Base-by-base conservation (phyloP, 2,329 filamentous ascomycete species). In the Monosporascus sp. region DNA sequence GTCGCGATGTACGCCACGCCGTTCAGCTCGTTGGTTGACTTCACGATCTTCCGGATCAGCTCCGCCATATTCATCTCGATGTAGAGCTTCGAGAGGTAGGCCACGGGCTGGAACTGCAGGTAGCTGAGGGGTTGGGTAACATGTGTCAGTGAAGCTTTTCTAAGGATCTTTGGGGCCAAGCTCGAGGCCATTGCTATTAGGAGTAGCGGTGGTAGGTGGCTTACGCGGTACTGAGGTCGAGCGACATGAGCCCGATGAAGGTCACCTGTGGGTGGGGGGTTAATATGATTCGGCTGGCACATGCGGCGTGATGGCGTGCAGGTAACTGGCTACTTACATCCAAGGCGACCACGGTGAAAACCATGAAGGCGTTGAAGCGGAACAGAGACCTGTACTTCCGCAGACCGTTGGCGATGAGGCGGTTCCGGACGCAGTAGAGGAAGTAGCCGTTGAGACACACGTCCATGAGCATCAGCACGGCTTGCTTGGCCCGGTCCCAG, bases 61-160 rank as follows among this genome's bases (percentile, higher is more conserved):
- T 75, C 73, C 53, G 76, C 74, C 71, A 79, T 76, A 48, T 71
- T 73, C 71, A 78, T 74, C 58, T 78, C 75, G 61, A 79, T 77
- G 57, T 75, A 70, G 20, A 78, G 66, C 54, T 78, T 52, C 18
- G 48, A 37, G 37, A 52, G 51, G 39, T 52, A 52, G 20, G 39
- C 47, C 11, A 52, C 34, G 11, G 17, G 71, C 53, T 77, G 74
- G 57, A 76, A 74, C 58, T 77, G 74, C 22, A 76, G 70, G 60
- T 77, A 78, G 14, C 63, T 65, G 36, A 4, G 31, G 31, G 4
- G 31, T 34, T 14, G 31, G 31, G 31, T 34, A 9, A 34, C 5
- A 14, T 14, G 31, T 11, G 31, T 34, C 31, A 34, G 31, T 34
- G 31, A 34, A 14, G 9, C 15, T 27, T 25, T 20, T 24, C 42